Conservation (phyloP, 106 monocot genomes). For the Amphibolis antarctica region DNA sequence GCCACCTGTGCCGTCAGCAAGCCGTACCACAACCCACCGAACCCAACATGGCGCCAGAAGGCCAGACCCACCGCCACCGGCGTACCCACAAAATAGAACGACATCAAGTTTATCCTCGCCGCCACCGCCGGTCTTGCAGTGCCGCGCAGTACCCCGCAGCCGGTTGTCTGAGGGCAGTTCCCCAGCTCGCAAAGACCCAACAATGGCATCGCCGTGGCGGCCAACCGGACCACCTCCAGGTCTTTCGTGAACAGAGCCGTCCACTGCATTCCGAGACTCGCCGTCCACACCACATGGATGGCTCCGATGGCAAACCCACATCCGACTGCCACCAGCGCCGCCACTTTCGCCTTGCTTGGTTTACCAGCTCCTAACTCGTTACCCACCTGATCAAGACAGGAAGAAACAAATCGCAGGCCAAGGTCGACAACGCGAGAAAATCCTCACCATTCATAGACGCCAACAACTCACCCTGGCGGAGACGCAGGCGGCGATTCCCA, state of each 20-base stretch:
- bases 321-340: constrained; percentile 57
- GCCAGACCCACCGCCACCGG: constrained; percentile 73
- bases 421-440: not conserved
- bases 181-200: constrained; percentile 79
- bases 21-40: constrained; percentile 73
- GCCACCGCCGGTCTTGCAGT: constrained; percentile 59
- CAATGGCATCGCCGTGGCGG: constrained; percentile 57
- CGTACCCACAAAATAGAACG: constrained; percentile 72
- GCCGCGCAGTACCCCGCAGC: constrained; percentile 79
- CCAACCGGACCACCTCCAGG: constrained; percentile 36
- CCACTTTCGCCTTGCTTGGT: constrained; percentile 43
- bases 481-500: constrained; percentile 79
- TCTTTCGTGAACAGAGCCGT: constrained; percentile 54
- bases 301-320: constrained; percentile 44
- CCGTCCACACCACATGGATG: constrained; percentile 43
- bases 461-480: constrained; percentile 54
- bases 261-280: constrained; percentile 30
- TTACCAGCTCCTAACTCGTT: constrained; percentile 72
- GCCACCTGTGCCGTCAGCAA: constrained; percentile 53
- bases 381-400: constrained; percentile 36
- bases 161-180: constrained; percentile 87
- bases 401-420: not conserved
- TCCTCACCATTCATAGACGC: not conserved
- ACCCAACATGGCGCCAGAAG: constrained; percentile 42
- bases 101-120: constrained; percentile 60